These are phyloP conservation scores for Coemansia sp. DNA, from an alignment of 192 early-diverging fungal species.

Conservation along the genomic window DNA sequence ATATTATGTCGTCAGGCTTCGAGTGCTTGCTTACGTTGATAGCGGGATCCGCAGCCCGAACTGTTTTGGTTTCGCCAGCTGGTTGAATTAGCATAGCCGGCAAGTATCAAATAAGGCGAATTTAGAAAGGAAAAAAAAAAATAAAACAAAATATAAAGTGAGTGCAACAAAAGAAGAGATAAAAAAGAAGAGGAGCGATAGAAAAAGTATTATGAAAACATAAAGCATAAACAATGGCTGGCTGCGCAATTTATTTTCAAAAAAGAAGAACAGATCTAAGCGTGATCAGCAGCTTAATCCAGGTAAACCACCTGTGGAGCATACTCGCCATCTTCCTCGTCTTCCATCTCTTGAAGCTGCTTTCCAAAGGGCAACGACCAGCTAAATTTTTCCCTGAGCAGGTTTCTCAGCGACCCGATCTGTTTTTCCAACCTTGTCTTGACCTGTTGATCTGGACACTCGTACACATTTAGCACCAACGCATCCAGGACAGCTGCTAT, in stretches of 20 bases:
- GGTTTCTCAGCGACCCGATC: conserved; percentile 55
- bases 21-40: neutral
- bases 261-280: too few relatives aligned
- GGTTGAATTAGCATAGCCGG: neutral
- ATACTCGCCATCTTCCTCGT: conserved; percentile 68
- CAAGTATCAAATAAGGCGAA: neutral
- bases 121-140: neutral
- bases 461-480: conserved; percentile 48
- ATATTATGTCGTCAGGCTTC: too few relatives aligned
- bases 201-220: neutral
- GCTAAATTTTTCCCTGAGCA: conserved; percentile 60
- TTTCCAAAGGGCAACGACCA: conserved; percentile 67
- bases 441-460: conserved; percentile 19
- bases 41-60: neutral
- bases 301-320: conserved; percentile 70
- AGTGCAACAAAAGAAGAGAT: neutral
- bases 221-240: neutral
- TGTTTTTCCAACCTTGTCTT: conserved; percentile 35
- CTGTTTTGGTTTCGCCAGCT: neutral
- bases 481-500: conserved; percentile 34
- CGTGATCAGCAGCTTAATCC: neutral
- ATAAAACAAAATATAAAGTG: neutral
- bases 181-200: neutral
- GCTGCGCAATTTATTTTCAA: neutral
- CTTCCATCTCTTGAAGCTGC: conserved; percentile 54